phyloP scores from a whole-genome alignment of 345 rosid species.

The Iberis pinnata region DNA sequence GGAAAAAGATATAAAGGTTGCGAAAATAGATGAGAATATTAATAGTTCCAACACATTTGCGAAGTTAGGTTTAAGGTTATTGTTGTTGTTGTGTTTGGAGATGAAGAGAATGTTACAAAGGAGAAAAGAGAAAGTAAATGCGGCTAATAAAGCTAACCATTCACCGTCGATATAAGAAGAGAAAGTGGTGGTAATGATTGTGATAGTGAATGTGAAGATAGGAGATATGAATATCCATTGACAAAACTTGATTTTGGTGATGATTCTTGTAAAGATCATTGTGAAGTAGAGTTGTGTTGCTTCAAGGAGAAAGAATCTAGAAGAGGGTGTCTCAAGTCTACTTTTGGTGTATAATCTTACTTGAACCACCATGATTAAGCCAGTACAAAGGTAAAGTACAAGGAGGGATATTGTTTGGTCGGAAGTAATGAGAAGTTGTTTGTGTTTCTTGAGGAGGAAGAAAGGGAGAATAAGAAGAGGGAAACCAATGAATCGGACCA shows the following conservation, averaged over 20 bases:
- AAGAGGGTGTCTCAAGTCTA: slow-evolving; percentile 28
- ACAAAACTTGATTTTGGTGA: slow-evolving; percentile 25
- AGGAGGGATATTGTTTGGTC: slow-evolving; percentile 15
- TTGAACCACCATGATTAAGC: slow-evolving; percentile 18
- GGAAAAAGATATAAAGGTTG: too few species aligned
- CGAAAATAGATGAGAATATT: slow-evolving; percentile 19
- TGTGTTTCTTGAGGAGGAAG: slow-evolving; percentile 22
- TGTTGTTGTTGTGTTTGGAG: slow-evolving; percentile 14
- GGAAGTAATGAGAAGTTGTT: slow-evolving; percentile 15
- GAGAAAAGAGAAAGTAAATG: slow-evolving; percentile 19
- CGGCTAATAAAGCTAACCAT: slow-evolving; percentile 27
- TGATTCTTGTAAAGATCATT: slow-evolving; percentile 3
- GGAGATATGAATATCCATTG: slow-evolving; percentile 23
- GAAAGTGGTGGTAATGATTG: slow-evolving; percentile 32
- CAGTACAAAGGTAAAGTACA: slow-evolving; percentile 23
- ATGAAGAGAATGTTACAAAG: slow-evolving; percentile 27
- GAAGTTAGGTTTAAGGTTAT: slow-evolving; percentile 25
- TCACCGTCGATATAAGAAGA: slow-evolving; percentile 29
- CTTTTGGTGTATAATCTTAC: slow-evolving; percentile 25
- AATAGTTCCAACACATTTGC: slow-evolving; percentile 23
- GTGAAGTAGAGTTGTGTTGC: slow-evolving; percentile 30
- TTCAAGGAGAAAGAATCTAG: too few species aligned
- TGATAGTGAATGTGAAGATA: slow-evolving; percentile 23
- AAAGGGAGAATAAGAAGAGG: slow-evolving; percentile 31
- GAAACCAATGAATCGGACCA: slow-evolving; percentile 28